These are phyloP conservation scores for Seiridium unicorne DNA, from an alignment of 2,329 filamentous ascomycete species.

Conservation along the genomic window DNA sequence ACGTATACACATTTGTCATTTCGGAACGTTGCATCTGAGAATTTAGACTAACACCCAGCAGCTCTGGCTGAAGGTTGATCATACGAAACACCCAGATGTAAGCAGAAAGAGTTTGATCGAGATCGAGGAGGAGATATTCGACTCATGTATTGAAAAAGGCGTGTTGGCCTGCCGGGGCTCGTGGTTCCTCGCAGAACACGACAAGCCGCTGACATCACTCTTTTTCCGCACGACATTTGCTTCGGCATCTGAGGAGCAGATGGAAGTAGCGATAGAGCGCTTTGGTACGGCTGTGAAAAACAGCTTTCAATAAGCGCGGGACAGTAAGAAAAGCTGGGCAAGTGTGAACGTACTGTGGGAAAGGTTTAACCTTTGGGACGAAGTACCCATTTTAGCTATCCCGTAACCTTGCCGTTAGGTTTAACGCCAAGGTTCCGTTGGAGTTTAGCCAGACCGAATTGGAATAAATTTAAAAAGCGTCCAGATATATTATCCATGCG, in stretches of 20 bases:
- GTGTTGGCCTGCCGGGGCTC: constrained; percentile 81
- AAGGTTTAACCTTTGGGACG: no score
- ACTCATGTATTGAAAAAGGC: constrained; percentile 70
- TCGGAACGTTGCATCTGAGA: neutral
- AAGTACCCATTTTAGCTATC: no score
- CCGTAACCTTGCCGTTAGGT: no score
- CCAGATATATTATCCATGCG: no score
- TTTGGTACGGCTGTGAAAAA: constrained; percentile 73
- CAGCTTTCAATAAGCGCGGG: constrained; percentile 38
- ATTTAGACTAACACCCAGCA: constrained; percentile 23
- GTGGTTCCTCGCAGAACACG: constrained; percentile 83
- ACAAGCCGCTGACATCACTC: constrained; percentile 59
- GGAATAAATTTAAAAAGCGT: no score
- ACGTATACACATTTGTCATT: constrained; percentile 36
- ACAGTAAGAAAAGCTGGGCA: neutral
- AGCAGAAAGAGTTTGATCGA: constrained; percentile 52
- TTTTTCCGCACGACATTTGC: constrained; percentile 93
- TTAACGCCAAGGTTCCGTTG: no score
- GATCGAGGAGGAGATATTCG: constrained; percentile 86
- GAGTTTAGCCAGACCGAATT: no score
- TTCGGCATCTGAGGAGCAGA: constrained; percentile 69
- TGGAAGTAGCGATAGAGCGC: constrained; percentile 69
- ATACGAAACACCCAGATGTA: constrained; percentile 62
- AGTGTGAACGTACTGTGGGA: no score
- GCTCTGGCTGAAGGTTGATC: constrained; percentile 74